phyloP scores from a whole-genome alignment of 768 basidiomycete genomes.

The Lepiota venenata region DNA sequence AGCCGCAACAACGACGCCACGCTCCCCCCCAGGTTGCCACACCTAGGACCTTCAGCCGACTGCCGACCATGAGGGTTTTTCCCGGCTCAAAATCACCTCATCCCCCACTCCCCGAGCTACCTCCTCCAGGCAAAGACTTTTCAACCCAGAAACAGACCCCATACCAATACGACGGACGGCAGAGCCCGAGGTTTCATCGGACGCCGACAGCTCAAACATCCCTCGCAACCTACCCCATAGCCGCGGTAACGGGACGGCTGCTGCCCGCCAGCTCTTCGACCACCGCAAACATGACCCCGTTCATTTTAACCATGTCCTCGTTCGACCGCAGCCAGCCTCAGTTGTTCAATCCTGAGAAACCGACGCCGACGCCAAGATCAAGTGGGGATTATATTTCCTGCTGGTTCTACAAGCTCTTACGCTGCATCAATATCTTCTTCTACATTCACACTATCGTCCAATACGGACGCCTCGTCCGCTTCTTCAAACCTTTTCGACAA shows the following conservation, averaged over 20 bases:
- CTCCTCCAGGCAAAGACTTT: slow-evolving; percentile 48
- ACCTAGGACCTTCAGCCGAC: slow-evolving; percentile 36
- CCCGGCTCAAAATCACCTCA: slow-evolving; percentile 67
- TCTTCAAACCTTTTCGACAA: slow-evolving; percentile 70
- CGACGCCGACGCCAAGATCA: slow-evolving; percentile 52
- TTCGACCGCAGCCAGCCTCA: slow-evolving; percentile 37
- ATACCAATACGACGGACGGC: slow-evolving; percentile 55
- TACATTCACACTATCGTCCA: slow-evolving; percentile 71
- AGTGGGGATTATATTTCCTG: slow-evolving; percentile 72
- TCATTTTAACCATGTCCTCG: slow-evolving; percentile 62
- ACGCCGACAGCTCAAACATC: slow-evolving; percentile 51
- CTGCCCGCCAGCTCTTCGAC: slow-evolving; percentile 71
- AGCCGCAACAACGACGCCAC: slow-evolving; percentile 32
- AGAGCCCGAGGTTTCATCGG: slow-evolving; percentile 68
- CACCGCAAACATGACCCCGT: slow-evolving; percentile 90
- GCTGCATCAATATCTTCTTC: slow-evolving; percentile 66
- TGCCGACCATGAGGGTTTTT: slow-evolving; percentile 73
- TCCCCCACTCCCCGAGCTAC: slow-evolving; percentile 36
- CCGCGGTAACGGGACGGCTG: slow-evolving; percentile 27
- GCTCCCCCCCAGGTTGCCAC: slow-evolving; percentile 30
- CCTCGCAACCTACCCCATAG: slow-evolving; percentile 30
- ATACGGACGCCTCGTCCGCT: slow-evolving; percentile 72
- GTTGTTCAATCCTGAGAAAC: slow-evolving; percentile 24
- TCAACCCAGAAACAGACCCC: slow-evolving; percentile 69
- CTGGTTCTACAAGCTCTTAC: slow-evolving; percentile 73